A percentile compares a stretch with the other conserved stretches of the same genome.
Evolutionary conservation across 768 basidiomycete genomes (phyloP).

Genomic region (Boletus rufocinnamomeus): DNA sequence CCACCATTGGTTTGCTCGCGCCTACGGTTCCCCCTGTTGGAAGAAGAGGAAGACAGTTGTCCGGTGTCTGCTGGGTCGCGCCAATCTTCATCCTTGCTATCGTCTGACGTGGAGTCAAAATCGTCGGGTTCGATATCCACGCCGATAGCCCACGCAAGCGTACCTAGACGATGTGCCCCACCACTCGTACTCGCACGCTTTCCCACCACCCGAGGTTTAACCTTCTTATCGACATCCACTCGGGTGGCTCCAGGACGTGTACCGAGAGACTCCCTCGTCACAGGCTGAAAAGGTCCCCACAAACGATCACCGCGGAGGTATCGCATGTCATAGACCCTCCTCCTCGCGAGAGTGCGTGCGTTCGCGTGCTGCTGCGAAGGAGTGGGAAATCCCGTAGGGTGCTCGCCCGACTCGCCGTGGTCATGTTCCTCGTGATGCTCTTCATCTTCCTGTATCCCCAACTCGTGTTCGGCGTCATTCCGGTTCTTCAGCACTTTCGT

Average conservation of each 20-base stretch:
- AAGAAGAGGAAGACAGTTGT: not conserved
- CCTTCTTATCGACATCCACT: not conserved
- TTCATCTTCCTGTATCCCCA: not conserved
- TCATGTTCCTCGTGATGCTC: not conserved
- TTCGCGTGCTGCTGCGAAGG: conserved; percentile 21
- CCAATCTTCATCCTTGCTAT: conserved; percentile 28
- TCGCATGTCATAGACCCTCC: conserved; percentile 35
- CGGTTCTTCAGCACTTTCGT: not conserved
- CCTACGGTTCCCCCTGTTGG: not conserved
- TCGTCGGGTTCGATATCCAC: conserved; percentile 15
- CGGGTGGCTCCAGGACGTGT: not conserved
- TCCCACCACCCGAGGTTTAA: not conserved
- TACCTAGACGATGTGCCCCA: conserved; percentile 3
- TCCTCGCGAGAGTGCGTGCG: conserved; percentile 30
- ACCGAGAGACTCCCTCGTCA: conserved; percentile 12
- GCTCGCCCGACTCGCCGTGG: not conserved
- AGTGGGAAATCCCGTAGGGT: conserved; percentile 10
- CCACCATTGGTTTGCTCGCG: not conserved
- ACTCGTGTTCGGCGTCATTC: not conserved
- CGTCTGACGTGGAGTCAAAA: conserved; percentile 14
- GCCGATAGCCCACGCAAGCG: conserved; percentile 23
- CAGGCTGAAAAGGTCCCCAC: conserved; percentile 32
- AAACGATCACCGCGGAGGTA: conserved; percentile 31
- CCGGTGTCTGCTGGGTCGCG: conserved; percentile 4
- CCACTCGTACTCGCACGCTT: not conserved